phyloP scores from a whole-genome alignment of 208 protist genomes.

The Vickermania spadyakhi region DNA sequence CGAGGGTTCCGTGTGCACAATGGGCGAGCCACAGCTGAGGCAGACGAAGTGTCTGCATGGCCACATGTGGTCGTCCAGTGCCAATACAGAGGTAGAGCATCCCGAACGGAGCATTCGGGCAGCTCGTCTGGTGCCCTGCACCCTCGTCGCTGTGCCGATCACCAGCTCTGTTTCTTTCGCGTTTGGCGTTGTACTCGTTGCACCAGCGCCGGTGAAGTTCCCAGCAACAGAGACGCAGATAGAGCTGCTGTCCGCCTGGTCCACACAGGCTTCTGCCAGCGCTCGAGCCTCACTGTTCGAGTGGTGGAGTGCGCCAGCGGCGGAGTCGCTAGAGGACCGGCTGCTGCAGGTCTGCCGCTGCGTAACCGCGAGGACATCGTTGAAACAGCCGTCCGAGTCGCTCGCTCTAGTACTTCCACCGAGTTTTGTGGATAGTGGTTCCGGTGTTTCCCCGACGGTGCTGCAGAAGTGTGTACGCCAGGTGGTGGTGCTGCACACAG shows the following conservation, averaged over 20 bases:
- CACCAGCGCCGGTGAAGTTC: constrained; percentile 1
- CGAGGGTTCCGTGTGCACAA: too few species aligned
- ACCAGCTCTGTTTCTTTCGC: too few species aligned
- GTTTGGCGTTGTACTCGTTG: background rate
- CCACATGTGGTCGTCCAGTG: too few species aligned
- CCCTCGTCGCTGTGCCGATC: too few species aligned
- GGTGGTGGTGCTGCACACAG: background rate
- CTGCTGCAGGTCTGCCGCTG: background rate
- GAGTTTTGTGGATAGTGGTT: too few species aligned
- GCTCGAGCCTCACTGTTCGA: constrained; percentile 34
- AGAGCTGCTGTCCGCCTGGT: constrained; percentile 53
- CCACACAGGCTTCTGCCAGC: constrained; percentile 15
- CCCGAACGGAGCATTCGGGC: too few species aligned
- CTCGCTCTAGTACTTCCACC: too few species aligned
- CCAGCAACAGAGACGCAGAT: constrained; percentile 19
- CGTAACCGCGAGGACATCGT: background rate
- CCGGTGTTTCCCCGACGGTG: background rate
- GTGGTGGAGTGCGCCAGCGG: constrained; percentile 23
- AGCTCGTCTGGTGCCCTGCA: too few species aligned
- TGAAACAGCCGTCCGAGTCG: too few species aligned
- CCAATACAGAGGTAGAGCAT: too few species aligned
- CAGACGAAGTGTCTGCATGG: too few species aligned
- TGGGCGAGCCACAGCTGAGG: too few species aligned
- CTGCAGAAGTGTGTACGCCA: background rate
- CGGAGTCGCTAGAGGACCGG: constrained; percentile 3